phyloP scores from a whole-genome alignment of 495 filamentous ascomycete genomes.

The Tuber calosporum region DNA sequence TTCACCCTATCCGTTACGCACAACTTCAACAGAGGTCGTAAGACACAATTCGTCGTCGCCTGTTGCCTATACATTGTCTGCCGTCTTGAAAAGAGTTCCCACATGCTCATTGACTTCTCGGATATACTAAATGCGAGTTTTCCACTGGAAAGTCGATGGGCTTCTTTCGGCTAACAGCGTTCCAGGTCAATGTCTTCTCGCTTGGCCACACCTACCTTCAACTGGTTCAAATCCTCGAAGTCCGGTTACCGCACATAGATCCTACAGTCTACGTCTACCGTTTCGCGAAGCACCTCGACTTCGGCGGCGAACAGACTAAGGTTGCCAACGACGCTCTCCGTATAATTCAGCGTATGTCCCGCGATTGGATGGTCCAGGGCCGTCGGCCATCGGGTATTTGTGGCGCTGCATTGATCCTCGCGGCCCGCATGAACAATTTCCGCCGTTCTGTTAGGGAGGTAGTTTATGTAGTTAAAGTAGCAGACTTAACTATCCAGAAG shows the following conservation, averaged over 20 bases:
- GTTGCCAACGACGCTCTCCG: constrained; percentile 79
- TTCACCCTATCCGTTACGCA: constrained; percentile 69
- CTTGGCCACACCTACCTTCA: constrained; percentile 66
- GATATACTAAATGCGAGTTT: constrained; percentile 58
- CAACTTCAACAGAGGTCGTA: constrained; percentile 85
- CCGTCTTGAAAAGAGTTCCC: constrained; percentile 56
- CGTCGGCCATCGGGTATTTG: constrained; percentile 89
- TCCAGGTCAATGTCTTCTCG: constrained; percentile 77
- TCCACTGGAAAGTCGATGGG: neutral
- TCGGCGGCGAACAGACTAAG: constrained; percentile 63
- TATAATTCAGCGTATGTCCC: constrained; percentile 83
- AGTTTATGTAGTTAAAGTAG: constrained; percentile 92
- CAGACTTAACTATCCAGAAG: constrained; percentile 79
- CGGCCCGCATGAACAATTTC: constrained; percentile 95
- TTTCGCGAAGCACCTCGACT: constrained; percentile 83
- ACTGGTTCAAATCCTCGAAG: constrained; percentile 59
- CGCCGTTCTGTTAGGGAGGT: constrained; percentile 83
- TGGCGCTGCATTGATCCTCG: constrained; percentile 87
- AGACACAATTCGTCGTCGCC: constrained; percentile 72
- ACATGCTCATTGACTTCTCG: constrained; percentile 92
- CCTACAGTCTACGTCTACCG: constrained; percentile 79
- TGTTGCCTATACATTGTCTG: constrained; percentile 83
- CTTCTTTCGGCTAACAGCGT: neutral
- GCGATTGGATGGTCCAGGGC: constrained; percentile 92
- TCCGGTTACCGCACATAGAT: constrained; percentile 55